phyloP scores from a whole-genome alignment of 192 early-diverging fungal genomes.

The Coemansia pectinata region DNA sequence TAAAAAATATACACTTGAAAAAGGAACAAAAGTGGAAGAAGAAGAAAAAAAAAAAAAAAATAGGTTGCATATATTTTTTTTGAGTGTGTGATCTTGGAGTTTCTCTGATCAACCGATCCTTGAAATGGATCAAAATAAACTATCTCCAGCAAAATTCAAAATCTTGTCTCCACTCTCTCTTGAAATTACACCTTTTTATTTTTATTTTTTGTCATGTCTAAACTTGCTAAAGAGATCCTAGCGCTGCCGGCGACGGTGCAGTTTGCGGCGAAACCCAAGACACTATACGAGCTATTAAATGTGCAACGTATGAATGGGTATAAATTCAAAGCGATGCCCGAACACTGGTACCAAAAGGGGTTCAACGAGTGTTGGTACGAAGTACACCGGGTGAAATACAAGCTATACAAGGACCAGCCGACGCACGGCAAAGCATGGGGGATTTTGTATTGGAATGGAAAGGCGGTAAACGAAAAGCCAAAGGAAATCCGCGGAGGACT shows the following conservation, averaged over 20 bases:
- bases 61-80: neutral
- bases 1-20: neutral
- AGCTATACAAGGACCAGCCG: constrained; percentile 26
- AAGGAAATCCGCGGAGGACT: constrained; percentile 37
- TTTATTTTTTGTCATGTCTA: constrained; percentile 23
- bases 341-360: constrained; percentile 45
- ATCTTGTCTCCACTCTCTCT: neutral
- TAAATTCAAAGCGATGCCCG: constrained; percentile 34
- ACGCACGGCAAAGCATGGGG: constrained; percentile 52
- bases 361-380: constrained; percentile 43
- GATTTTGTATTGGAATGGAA: constrained; percentile 38
- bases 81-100: neutral
- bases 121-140: too few relatives aligned
- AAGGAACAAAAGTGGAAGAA: neutral
- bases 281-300: constrained; percentile 43
- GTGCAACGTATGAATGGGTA: constrained; percentile 32
- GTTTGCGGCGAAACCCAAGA: constrained; percentile 35
- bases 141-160: neutral
- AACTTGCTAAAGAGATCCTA: constrained; percentile 30
- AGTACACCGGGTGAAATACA: constrained; percentile 37
- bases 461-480: constrained; percentile 14
- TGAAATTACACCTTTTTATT: neutral
- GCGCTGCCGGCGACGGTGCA: constrained; percentile 13
- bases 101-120: too few relatives aligned
- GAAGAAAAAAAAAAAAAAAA: neutral